These are phyloP conservation scores for Blastobotrys parvus DNA, from an alignment of 805 yeast species.

Conservation along the genomic window DNA sequence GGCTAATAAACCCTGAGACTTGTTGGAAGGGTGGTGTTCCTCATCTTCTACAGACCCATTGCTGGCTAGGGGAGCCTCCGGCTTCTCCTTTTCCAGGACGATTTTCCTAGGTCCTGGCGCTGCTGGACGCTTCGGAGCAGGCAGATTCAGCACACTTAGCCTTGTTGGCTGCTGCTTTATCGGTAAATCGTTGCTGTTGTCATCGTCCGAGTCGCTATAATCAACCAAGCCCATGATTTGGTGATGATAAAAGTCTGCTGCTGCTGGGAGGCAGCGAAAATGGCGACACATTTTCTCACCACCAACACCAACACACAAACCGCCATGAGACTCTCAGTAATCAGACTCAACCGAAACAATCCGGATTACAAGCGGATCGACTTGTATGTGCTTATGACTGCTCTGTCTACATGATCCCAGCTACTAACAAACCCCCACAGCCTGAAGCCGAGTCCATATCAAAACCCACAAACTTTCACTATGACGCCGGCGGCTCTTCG, in stretches of 20 bases:
- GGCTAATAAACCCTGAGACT: slow-evolving; percentile 1
- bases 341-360: background rate
- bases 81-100: slow-evolving; percentile 1
- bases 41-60: background rate
- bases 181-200: background rate
- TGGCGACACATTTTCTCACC: background rate
- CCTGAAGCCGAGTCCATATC: slow-evolving; percentile 36
- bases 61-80: background rate
- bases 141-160: slow-evolving; percentile 5
- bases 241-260: background rate
- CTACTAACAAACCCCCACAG: slow-evolving; percentile 5
- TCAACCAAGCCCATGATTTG: slow-evolving; percentile 10
- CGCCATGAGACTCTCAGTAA: background rate
- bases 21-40: slow-evolving; percentile 1
- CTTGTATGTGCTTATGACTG: slow-evolving; percentile 1
- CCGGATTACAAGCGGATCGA: slow-evolving; percentile 3
- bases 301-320: background rate
- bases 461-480: slow-evolving; percentile 62
- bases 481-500: slow-evolving; percentile 93
- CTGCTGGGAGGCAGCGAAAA: background rate
- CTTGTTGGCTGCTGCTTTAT: background rate
- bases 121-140: background rate
- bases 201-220: slow-evolving; percentile 11
- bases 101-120: slow-evolving; percentile 3
- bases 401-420: background rate